Base-by-base conservation (phyloP, 345 rosid genomes). In the Pugionium cornutum region DNA sequence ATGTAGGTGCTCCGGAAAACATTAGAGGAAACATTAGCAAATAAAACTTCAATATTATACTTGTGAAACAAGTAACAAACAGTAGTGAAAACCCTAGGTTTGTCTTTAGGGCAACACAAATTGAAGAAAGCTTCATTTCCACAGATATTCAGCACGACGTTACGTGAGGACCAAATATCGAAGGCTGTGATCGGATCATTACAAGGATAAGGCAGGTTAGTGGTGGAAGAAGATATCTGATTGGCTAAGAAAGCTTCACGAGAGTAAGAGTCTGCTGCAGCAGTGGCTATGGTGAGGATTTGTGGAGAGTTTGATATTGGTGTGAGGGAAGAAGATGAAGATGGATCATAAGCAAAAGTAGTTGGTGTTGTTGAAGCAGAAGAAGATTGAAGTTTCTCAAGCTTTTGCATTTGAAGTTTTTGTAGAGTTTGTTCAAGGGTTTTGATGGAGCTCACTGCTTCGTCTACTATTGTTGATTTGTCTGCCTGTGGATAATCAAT, bases 401-500 rank as follows among this genome's bases (percentile, higher is more conserved):
- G 80, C 79, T 75, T 86, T 68, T 76, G 75, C 39, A 53, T 77
- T 42, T 85, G 72, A 35, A 81, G 89, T 3, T 67, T 70, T 33
- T 77, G 73, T 37, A 84, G 65, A 25, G 70, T 77, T 27, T 73
- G 67, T 39, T 89, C 70, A 33, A 82, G 82, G 49, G 61, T 66
- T 53, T 67, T 70, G 43, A 85, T 85, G 75, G 76, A 70, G 26
- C 46, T 76, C 30, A 87, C 76, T 30, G 96, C 91, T 72, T 85
- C 96, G 50, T 85, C 85, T 37, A 89, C 88, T 36, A 82, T 75
- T 36, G 84, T 76, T 68, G 91, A 79, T 62, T 89, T 89, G 74
- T 89, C 94, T 41, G 83, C 88, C 94, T 89, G 78, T 53, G 46
- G 9, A 70, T 40, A 11, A 27, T 10, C 10, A 5, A 43, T 43